Evolutionary conservation across 345 rosid species (phyloP), one percentile per base, ranked within the genome.

Genomic region (Gossypium ekmanianum): DNA sequence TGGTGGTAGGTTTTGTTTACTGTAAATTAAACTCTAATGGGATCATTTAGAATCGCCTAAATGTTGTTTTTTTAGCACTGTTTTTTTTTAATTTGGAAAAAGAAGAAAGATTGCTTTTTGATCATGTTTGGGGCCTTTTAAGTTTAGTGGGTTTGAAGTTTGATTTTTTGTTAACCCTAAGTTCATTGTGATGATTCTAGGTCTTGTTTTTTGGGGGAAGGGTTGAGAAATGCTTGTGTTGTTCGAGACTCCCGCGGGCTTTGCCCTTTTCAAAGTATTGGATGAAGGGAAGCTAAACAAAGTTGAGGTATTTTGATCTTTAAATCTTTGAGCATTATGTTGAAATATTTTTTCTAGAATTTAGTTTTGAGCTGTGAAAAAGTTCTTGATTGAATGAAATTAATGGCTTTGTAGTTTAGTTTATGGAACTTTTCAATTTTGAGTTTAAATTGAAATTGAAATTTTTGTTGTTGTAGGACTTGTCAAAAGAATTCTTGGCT

Each of bases 211-310:
- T 52, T 52, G 2, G 6, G 56, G 56, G 65, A 47, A 65, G 54
- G 34, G 16, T 74, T 68, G 56, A 78, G 79, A 75, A 73, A 91
- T 89, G 97, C 78, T 85, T 26, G 89, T 90, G 43, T 59, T 91
- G 70, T 88, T 91, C 44, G 92, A 88, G 82, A 89, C 97, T 8
- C 91, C 92, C 0, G 97, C 90, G 54, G 94, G 97, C 48, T 88
- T 86, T 61, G 92, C 92, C 81, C 89, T 90, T 39, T 90, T 91
- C 65, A 91, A 89, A 80, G 90, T 91, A 16, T 79, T 92, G 77
- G 90, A 92, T 81, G 94, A 87, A 81, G 94, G 92, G 73, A 89
- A 91, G 83, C 87, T 89, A 65, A 84, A 91, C 39, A 85, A 89
- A 87, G 89, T 88, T 69, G 92, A 88, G 92, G 97, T 91, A 80